A percentile compares a stretch with the other conserved stretches of the same genome.
phyloP scores from a whole-genome alignment of 78 protist species.

The Dictyostelium capitatum region DNA sequence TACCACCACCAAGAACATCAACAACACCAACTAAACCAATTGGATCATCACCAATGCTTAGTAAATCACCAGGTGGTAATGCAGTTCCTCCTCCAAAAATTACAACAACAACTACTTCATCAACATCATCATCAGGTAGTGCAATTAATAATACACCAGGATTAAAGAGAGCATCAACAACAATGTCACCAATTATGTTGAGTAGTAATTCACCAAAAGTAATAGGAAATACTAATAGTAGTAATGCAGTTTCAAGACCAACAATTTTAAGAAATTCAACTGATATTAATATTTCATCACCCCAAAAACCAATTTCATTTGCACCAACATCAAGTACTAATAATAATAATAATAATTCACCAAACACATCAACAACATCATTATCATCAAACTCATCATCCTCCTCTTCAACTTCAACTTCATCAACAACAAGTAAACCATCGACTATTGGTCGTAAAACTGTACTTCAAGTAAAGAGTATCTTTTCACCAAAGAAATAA shows the following conservation, averaged over 20 bases:
- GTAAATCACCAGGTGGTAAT: constrained; percentile 6
- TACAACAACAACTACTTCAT: not conserved
- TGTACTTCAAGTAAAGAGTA: constrained; percentile 25
- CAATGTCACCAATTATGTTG: not conserved
- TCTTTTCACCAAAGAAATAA: constrained; percentile 5
- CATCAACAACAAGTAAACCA: not conserved
- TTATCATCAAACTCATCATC: not conserved
- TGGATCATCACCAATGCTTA: not conserved
- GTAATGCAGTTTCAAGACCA: not conserved
- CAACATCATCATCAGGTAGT: not conserved
- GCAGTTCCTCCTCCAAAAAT: constrained; percentile 46
- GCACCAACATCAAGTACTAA: not conserved
- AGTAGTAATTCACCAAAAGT: not conserved
- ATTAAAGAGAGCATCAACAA: not conserved
- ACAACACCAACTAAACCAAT: not conserved
- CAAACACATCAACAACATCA: not conserved
- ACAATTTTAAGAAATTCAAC: not conserved
- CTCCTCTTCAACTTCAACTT: not conserved
- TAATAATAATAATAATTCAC: too few species aligned
- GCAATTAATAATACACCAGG: not conserved
- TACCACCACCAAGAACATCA: constrained; percentile 21
- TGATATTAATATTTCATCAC: not conserved
- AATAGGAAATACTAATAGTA: not conserved
- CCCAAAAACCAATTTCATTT: not conserved
- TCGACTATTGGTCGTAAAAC: not conserved